Conservation (phyloP, 768 basidiomycete genomes). For the Rhodosporidiobolus sp. region DNA sequence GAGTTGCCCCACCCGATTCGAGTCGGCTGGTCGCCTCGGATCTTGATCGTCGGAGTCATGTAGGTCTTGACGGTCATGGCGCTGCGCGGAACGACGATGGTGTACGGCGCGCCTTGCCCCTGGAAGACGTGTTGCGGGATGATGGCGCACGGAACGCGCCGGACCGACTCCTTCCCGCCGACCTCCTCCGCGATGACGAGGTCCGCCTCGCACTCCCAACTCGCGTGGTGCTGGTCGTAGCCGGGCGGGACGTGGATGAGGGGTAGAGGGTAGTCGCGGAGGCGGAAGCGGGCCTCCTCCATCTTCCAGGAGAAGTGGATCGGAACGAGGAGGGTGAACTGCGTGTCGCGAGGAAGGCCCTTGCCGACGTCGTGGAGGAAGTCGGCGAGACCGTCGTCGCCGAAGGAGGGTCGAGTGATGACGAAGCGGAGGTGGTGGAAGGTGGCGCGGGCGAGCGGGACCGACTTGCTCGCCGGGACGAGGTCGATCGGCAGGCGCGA, state of each 20-base stretch:
- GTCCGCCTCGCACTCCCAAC: conserved; percentile 68
- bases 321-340: conserved; percentile 77
- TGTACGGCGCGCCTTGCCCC: conserved; percentile 53
- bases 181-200: conserved; percentile 85
- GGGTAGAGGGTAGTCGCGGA: conserved; percentile 87
- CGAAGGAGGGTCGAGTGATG: conserved; percentile 62
- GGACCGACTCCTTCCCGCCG: conserved; percentile 50
- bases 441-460: conserved; percentile 70
- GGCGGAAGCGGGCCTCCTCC: conserved; percentile 59
- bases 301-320: conserved; percentile 71
- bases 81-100: conserved; percentile 63
- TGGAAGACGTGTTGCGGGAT: conserved; percentile 60
- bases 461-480: conserved; percentile 46
- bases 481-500: conserved; percentile 50
- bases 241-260: conserved; percentile 66
- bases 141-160: conserved; percentile 60
- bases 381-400: conserved; percentile 55
- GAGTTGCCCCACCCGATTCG: conserved; percentile 86
- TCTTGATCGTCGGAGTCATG: conserved; percentile 66
- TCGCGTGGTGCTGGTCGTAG: conserved; percentile 49
- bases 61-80: conserved; percentile 95
- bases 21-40: conserved; percentile 64
- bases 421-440: conserved; percentile 61
- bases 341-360: conserved; percentile 65
- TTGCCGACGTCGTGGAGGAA: conserved; percentile 66